These are phyloP conservation scores for Mrakia hoshinonis DNA, from an alignment of 768 basidiomycete species.

Conservation along the genomic window DNA sequence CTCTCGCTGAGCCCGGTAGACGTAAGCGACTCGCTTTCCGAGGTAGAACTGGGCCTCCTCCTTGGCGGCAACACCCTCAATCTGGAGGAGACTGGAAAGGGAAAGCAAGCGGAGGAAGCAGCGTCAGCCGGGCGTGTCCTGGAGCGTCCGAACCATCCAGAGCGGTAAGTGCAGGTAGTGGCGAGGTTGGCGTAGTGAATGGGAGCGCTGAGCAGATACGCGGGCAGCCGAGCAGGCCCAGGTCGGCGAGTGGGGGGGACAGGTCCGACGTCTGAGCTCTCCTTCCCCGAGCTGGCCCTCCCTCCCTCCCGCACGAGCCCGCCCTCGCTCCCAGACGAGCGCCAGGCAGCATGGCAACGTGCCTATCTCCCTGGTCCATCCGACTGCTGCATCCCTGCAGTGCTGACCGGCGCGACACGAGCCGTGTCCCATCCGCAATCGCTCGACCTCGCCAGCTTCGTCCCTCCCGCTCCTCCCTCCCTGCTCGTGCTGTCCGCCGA, in stretches of 20 bases:
- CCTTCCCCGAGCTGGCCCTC: too few species aligned
- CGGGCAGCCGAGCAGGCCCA: too few species aligned
- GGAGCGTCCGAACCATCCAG: background rate
- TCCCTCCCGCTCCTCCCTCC: background rate
- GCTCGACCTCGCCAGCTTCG: background rate
- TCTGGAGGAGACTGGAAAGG: conserved; percentile 64
- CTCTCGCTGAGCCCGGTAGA: conserved; percentile 94
- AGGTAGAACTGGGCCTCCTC: conserved; percentile 97
- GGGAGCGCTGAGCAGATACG: too few species aligned
- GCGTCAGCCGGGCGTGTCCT: background rate
- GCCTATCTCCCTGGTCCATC: background rate
- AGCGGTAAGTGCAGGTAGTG: background rate
- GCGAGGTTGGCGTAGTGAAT: background rate
- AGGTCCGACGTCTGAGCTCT: too few species aligned
- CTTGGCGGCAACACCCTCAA: conserved; percentile 89
- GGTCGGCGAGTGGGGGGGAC: too few species aligned
- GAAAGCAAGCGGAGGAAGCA: background rate
- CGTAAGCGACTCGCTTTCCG: conserved; percentile 96
- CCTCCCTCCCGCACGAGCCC: too few species aligned
- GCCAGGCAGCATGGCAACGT: background rate
- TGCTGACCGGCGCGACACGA: background rate
- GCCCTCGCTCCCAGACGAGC: too few species aligned
- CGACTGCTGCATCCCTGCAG: background rate
- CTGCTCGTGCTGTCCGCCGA: background rate
- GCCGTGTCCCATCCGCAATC: background rate